These are phyloP conservation scores for Leptosphaerulina australis DNA, from an alignment of 2,329 filamentous ascomycete species.

Conservation along the genomic window DNA sequence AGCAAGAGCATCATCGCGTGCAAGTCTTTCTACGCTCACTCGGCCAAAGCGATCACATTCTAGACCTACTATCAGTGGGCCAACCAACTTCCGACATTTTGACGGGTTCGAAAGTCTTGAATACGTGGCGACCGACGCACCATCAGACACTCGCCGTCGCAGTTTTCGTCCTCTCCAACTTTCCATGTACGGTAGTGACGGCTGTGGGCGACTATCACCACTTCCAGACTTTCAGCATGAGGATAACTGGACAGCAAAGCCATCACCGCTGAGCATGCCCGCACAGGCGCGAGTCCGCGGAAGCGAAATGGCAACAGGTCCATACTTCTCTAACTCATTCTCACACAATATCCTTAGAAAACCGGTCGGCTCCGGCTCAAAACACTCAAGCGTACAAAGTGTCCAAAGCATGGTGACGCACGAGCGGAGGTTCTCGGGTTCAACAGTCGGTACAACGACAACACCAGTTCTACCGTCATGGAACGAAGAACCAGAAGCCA, in stretches of 20 bases:
- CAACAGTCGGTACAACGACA: slow-evolving; percentile 30
- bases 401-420: slow-evolving; percentile 28
- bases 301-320: slow-evolving; percentile 36
- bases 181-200: slow-evolving; percentile 47
- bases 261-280: slow-evolving; percentile 39
- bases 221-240: slow-evolving; percentile 47
- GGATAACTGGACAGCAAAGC: slow-evolving; percentile 34
- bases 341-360: slow-evolving; percentile 43
- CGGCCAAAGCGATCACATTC: slow-evolving; percentile 42
- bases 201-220: slow-evolving; percentile 43
- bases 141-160: slow-evolving; percentile 39
- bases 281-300: slow-evolving; percentile 43
- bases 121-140: slow-evolving; percentile 42
- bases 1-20: slow-evolving; percentile 43
- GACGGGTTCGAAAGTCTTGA: slow-evolving; percentile 42
- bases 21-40: slow-evolving; percentile 41
- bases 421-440: slow-evolving; percentile 30
- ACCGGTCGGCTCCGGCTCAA: slow-evolving; percentile 38
- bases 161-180: slow-evolving; percentile 50
- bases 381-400: slow-evolving; percentile 40
- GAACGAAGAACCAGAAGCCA: slow-evolving; percentile 32
- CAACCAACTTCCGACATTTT: slow-evolving; percentile 46
- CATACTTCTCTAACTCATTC: slow-evolving; percentile 35
- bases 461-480: slow-evolving; percentile 36
- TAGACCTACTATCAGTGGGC: slow-evolving; percentile 45